Evolutionary conservation across 345 rosid genomes (phyloP).

Genomic region (Bruguiera gymnorhiza): DNA sequence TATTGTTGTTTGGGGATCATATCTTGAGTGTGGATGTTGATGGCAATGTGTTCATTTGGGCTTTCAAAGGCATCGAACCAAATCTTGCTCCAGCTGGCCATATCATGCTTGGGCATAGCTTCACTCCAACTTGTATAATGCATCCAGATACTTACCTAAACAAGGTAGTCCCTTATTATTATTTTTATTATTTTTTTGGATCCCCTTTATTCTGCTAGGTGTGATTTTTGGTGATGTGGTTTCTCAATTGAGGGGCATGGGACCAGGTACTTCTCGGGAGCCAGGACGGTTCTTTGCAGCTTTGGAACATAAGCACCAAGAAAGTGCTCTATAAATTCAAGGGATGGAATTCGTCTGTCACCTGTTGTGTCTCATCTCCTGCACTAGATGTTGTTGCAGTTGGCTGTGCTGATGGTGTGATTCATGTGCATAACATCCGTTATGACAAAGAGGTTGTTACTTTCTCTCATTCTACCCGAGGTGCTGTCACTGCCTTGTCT

Average conservation of each 20-base stretch:
- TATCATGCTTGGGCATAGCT: slow-evolving; percentile 47
- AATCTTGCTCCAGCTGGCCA: slow-evolving; percentile 64
- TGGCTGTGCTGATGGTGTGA: slow-evolving; percentile 92
- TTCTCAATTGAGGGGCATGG: slow-evolving; percentile 16
- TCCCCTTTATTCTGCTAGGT: not conserved
- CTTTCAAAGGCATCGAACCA: slow-evolving; percentile 64
- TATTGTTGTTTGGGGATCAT: slow-evolving; percentile 82
- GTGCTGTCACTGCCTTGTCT: slow-evolving; percentile 77
- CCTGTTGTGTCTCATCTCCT: slow-evolving; percentile 86
- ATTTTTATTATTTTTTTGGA: not conserved
- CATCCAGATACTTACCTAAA: slow-evolving; percentile 95
- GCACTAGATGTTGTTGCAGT: slow-evolving; percentile 90
- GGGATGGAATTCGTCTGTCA: slow-evolving; percentile 75
- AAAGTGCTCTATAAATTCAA: slow-evolving; percentile 72
- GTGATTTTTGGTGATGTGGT: not conserved
- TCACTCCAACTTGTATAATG: slow-evolving; percentile 72
- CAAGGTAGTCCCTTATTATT: slow-evolving; percentile 46
- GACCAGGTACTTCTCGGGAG: slow-evolving; percentile 77
- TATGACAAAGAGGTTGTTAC: slow-evolving; percentile 70
- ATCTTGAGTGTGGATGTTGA: slow-evolving; percentile 67
- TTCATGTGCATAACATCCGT: slow-evolving; percentile 79
- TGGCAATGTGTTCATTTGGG: slow-evolving; percentile 77
- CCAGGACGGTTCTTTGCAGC: slow-evolving; percentile 83
- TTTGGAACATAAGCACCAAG: slow-evolving; percentile 92
- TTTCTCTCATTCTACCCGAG: slow-evolving; percentile 74